Conservation (phyloP, 176 grass and related monocot species). For the Raddia guianensis region DNA sequence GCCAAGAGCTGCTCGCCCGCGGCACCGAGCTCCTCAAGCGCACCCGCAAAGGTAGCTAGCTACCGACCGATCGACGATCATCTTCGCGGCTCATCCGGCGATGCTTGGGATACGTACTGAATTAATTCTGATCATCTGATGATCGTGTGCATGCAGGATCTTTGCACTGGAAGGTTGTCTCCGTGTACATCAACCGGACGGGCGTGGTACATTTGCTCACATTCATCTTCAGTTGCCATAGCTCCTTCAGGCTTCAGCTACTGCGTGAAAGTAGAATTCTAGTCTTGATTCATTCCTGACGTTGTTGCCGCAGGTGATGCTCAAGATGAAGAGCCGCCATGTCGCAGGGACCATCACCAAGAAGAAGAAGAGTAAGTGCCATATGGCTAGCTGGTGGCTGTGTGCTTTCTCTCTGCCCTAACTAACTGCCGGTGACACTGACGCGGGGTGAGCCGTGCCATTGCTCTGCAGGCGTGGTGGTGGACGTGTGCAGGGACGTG, state of each 20-base stretch:
- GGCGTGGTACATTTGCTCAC: conserved; percentile 52
- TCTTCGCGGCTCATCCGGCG: background rate
- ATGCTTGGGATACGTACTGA: background rate
- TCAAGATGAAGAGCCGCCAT: conserved; percentile 96
- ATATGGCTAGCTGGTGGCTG: background rate
- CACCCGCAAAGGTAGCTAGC: conserved; percentile 73
- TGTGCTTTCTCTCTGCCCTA: background rate
- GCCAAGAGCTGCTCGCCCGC: conserved; percentile 83
- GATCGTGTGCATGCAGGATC: conserved; percentile 50
- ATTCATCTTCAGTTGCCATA: background rate
- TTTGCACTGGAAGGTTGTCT: conserved; percentile 91
- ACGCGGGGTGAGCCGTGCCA: background rate
- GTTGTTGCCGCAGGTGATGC: conserved; percentile 56
- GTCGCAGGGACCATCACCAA: conserved; percentile 88
- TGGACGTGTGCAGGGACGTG: conserved; percentile 89
- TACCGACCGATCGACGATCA: background rate
- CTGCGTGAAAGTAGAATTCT: background rate
- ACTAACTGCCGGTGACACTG: background rate
- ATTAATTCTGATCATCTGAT: background rate
- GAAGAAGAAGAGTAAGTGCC: conserved; percentile 88
- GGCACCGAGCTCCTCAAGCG: conserved; percentile 96
- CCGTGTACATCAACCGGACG: conserved; percentile 71
- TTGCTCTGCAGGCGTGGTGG: conserved; percentile 55
- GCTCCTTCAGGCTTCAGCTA: background rate
- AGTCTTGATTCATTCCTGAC: background rate